A percentile compares a stretch with the other conserved stretches of the same genome.
Conservation (phyloP, 352 stramenopile species). For the Poterioochromonas sp. region DNA sequence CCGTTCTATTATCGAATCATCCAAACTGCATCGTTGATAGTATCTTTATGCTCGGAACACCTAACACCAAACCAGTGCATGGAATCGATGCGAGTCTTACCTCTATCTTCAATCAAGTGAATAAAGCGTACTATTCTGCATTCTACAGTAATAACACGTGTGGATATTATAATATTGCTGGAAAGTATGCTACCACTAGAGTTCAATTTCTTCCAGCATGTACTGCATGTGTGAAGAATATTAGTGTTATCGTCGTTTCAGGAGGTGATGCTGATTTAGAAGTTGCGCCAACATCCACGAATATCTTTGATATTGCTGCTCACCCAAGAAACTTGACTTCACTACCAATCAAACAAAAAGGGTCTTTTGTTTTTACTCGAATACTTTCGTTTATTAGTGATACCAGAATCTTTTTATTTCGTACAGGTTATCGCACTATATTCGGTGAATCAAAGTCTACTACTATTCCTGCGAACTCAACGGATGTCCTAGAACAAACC, state of each 20-base stretch:
- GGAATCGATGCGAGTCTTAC: neutral
- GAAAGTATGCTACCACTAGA: neutral
- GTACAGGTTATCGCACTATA: neutral
- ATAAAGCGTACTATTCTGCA: neutral
- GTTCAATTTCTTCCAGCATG: neutral
- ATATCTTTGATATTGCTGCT: neutral
- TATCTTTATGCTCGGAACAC: slow-evolving; percentile 16
- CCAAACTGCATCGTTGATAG: neutral
- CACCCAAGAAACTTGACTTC: slow-evolving; percentile 1
- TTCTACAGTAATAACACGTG: neutral
- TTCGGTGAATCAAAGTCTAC: neutral
- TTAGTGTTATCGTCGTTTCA: slow-evolving; percentile 16
- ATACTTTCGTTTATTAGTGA: too few relatives aligned
- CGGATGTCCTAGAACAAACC: neutral
- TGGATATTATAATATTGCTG: neutral
- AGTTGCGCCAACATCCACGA: neutral
- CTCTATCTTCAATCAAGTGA: neutral
- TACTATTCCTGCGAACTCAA: neutral
- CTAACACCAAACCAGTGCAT: neutral
- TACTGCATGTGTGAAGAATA: slow-evolving; percentile 1
- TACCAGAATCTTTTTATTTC: neutral
- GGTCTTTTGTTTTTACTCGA: neutral
- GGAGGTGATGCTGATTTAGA: slow-evolving; percentile 12
- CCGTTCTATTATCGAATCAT: slow-evolving; percentile 9
- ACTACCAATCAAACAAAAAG: neutral